Base-by-base conservation (phyloP, 768 basidiomycete species). In the Boletus barrowsii region DNA sequence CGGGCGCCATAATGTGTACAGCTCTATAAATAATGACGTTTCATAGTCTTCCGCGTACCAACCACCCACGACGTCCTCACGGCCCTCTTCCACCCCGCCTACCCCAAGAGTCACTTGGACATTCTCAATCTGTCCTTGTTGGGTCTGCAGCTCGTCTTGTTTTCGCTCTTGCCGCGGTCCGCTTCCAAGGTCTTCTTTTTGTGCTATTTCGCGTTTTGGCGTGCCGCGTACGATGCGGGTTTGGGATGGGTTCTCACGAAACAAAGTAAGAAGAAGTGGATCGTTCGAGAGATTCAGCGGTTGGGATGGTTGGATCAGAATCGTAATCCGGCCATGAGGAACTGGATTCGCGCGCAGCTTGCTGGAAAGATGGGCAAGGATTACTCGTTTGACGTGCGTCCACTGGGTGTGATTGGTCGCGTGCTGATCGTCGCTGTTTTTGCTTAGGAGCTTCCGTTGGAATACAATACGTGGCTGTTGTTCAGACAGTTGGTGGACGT, bases 401-500 rank as follows among this genome's bases (percentile, higher is more conserved):
- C 15, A 24, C 20, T 33, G 26, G 5, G 40, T 49, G 49, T 26
- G 7, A 39, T 48, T 42, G 52, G 10, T 53, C 40, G 54, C 39
- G 32, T 49, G 47, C 45, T 63, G 18, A 58, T 29, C 22, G 17
- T 2, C 5, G 8, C 14, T 4, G 24, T 46, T 41, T n/a, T 37
- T 22, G 13, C 49, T n/a, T 49, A 94, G 92, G 84, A 89, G 47
- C 80, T 96, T 15, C 95, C 95, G 0, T 68, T 93, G 37, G 95
- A 98, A 70, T 98, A 96, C 72, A 98, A 98, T 63, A 83, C 91
- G 0, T 99, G 96, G 97, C 78, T 99, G 30, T 79, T 98, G 54
- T 99, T 98, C 72, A 85, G 96, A 47, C 93, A 97, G 70, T 75
- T 84, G n/a, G 96, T 98, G 20, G 96, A 98, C 71, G 83, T 97